Base-by-base conservation (phyloP, 345 rosid species). In the Syzygium grande region DNA sequence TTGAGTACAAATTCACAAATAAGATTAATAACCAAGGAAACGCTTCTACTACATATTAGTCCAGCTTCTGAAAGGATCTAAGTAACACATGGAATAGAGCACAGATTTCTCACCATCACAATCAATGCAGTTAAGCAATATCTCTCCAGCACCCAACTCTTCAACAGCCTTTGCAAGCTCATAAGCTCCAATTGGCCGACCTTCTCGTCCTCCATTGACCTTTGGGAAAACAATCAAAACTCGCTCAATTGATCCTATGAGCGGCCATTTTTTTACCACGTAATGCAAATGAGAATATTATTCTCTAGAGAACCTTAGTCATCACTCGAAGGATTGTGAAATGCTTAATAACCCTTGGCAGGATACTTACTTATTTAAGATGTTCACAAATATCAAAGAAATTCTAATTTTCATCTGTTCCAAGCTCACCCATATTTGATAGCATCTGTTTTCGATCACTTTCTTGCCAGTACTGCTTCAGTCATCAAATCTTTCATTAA, bases 141-240 rank as follows among this genome's bases (percentile, higher is more conserved):
- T 94, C 93, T 98, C 99, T 90, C 99, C 99, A 84, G 99, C 99
- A 86, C 99, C 99, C 85, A 97, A 91, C 88, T 94, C 97, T 92
- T 98, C 99, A 87, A 97, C 99, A 58, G 96, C 95, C 94, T 94
- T 96, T 54, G 99, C 99, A 89, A 98, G 98, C 94, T 98, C 99
- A 88, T 94, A 96, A 53, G 99, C 99, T 91, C 99, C 98, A 87
- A 97, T 95, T 68, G 97, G 98, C 86, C 99, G 94, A 87, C 97
- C 98, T 91, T 98, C 99, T 92, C 99, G 95, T 54, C 99, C 99
- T 34, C 99, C 99, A 86, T 91, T 95, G 86, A 97, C 98, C 99
- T 98, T 54, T 52, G 30, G 89, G 87, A 73, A 73, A 73, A 73
- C 83, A 38, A 38, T 73, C 25, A 73, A 73, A 38, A 38, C 83